These are phyloP conservation scores for Naganishia friedmannii DNA, from an alignment of 768 basidiomycete genomes.

Conservation along the genomic window DNA sequence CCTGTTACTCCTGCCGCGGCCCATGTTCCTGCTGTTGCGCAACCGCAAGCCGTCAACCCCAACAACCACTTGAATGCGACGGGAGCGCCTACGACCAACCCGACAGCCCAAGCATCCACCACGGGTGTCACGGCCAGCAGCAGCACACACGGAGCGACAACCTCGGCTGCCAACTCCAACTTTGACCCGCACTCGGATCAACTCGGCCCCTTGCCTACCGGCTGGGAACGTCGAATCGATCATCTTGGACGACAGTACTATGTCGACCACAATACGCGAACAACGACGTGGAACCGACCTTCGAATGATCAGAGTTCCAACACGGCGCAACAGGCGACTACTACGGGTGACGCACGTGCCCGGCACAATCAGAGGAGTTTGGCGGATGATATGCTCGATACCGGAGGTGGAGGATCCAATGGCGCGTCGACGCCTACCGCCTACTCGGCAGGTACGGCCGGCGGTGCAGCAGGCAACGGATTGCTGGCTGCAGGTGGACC, in stretches of 20 bases:
- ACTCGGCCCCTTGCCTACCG: constrained; percentile 79
- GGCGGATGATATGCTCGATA: constrained; percentile 53
- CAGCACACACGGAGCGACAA: constrained; percentile 30
- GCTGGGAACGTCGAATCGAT: constrained; percentile 97
- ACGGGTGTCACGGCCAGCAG: constrained; percentile 43
- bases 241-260: constrained; percentile 95
- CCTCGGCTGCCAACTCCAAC: constrained; percentile 62
- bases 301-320: constrained; percentile 73
- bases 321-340: constrained; percentile 55
- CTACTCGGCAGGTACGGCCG: constrained; percentile 36
- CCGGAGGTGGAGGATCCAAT: constrained; percentile 53
- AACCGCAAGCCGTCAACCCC: constrained; percentile 51
- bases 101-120: constrained; percentile 45
- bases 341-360: constrained; percentile 50
- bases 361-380: constrained; percentile 52
- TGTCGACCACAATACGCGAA: constrained; percentile 96
- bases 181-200: constrained; percentile 96
- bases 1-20: constrained; percentile 25
- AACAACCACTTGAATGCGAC: constrained; percentile 3
- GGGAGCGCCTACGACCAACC: constrained; percentile 44
- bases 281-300: constrained; percentile 96
- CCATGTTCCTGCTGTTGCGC: constrained; percentile 36
- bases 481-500: constrained; percentile 41
- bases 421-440: constrained; percentile 40
- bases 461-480: constrained; percentile 6